phyloP scores from a whole-genome alignment of 2,329 filamentous ascomycete genomes.

The Fusarium chuoi region DNA sequence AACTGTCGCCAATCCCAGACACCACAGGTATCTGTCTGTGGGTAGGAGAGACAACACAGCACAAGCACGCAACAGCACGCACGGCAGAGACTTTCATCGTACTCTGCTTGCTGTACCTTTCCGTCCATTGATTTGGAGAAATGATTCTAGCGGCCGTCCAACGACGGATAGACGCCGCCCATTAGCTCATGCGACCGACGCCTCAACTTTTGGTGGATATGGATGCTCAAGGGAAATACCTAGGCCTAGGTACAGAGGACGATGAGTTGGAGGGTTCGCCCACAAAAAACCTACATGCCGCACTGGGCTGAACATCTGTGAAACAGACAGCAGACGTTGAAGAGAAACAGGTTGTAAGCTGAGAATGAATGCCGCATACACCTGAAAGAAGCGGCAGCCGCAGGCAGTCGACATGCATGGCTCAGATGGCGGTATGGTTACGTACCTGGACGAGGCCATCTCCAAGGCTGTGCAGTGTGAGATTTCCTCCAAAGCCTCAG shows the following conservation, averaged over 20 bases:
- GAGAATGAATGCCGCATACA: conserved; percentile 1
- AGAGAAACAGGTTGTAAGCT: conserved; percentile 1
- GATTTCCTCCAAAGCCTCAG: conserved; percentile 13
- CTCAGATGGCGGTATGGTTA: conserved; percentile 33
- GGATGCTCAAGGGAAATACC: conserved; percentile 1
- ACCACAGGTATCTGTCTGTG: conserved; percentile 19
- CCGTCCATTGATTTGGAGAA: neutral
- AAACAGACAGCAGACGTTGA: conserved; percentile 2
- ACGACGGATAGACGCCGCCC: conserved; percentile 33
- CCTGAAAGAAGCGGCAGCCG: neutral
- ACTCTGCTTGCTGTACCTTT: conserved; percentile 1
- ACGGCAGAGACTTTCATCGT: neutral
- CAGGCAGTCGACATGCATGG: conserved; percentile 1
- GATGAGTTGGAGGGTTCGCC: conserved; percentile 24
- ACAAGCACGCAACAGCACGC: neutral
- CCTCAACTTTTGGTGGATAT: conserved; percentile 31
- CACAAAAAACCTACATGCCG: conserved; percentile 36
- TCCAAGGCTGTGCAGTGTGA: conserved; percentile 7
- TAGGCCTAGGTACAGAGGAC: neutral
- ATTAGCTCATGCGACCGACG: conserved; percentile 33
- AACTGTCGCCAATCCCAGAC: conserved; percentile 34
- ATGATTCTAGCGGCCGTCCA: conserved; percentile 33
- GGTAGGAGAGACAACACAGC: conserved; percentile 1
- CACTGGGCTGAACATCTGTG: conserved; percentile 22
- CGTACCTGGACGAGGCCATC: conserved; percentile 24